Percentiles rank a stretch among this genome's conserved stretches.
phyloP scores from a whole-genome alignment of 352 stramenopile genomes.

The Globisporangium megalacanthum region DNA sequence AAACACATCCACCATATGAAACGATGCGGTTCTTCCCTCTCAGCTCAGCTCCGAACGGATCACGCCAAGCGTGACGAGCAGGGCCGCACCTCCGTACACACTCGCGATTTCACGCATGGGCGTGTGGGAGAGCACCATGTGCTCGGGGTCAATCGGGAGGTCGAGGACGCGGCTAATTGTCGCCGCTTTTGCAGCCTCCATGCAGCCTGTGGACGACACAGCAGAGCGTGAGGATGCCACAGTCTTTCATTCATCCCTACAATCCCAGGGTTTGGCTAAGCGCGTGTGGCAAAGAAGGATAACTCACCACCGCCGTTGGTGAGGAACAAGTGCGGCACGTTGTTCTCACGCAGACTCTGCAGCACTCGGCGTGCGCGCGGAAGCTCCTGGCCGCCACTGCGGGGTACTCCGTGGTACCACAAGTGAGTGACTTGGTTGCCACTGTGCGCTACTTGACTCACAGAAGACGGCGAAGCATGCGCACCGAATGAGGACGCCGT shows the following conservation, averaged over 20 bases:
- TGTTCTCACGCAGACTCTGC: conserved; percentile 43
- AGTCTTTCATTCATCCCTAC: neutral
- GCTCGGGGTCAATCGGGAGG: conserved; percentile 52
- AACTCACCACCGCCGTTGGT: conserved; percentile 77
- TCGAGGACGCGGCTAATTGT: conserved; percentile 62
- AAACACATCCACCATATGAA: neutral
- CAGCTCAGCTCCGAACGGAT: neutral
- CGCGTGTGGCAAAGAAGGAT: neutral
- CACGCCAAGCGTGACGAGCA: neutral
- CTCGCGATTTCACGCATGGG: conserved; percentile 79
- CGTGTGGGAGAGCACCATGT: conserved; percentile 87
- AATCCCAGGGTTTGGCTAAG: too few relatives aligned
- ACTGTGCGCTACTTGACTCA: neutral
- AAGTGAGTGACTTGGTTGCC: too few relatives aligned
- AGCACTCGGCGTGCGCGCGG: conserved; percentile 65
- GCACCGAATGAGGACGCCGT: conserved; percentile 87
- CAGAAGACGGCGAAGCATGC: neutral
- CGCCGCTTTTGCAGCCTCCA: conserved; percentile 80
- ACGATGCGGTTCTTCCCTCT: too few relatives aligned
- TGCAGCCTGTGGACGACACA: conserved; percentile 35
- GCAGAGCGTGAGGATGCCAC: too few relatives aligned
- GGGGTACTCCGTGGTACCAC: too few relatives aligned
- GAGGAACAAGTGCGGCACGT: conserved; percentile 86
- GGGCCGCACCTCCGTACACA: conserved; percentile 40
- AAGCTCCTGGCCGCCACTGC: conserved; percentile 63